Percentiles rank a stretch among this genome's conserved stretches.
Evolutionary conservation across 495 filamentous ascomycete genomes (phyloP).

Genomic region (Xylaria curta): DNA sequence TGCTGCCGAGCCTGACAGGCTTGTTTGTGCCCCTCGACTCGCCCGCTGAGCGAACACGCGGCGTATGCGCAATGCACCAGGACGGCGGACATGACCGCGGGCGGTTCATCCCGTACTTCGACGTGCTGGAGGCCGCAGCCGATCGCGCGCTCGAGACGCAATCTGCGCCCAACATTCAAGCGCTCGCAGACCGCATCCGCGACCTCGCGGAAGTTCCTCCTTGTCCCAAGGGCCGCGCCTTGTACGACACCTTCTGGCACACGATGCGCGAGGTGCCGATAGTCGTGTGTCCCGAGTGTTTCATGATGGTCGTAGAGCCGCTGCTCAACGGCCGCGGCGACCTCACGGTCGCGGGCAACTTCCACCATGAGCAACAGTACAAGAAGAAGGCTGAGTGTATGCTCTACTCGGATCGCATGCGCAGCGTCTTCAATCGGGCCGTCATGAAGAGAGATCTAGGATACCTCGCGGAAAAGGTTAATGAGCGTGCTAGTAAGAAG

Average conservation of each 20-base stretch:
- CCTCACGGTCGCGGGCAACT: slow-evolving; percentile 61
- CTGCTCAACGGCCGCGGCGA: slow-evolving; percentile 48
- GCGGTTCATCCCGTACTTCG: slow-evolving; percentile 52
- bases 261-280: slow-evolving; percentile 49
- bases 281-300: slow-evolving; percentile 62
- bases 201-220: slow-evolving; percentile 43
- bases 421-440: slow-evolving; percentile 65
- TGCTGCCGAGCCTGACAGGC: slow-evolving; percentile 52
- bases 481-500: slow-evolving; percentile 50
- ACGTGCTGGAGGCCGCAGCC: slow-evolving; percentile 48
- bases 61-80: slow-evolving; percentile 52
- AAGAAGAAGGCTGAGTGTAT: slow-evolving; percentile 67
- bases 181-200: slow-evolving; percentile 45
- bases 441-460: slow-evolving; percentile 63
- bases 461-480: slow-evolving; percentile 57
- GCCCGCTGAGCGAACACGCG: slow-evolving; percentile 41
- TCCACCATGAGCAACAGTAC: slow-evolving; percentile 57
- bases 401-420: slow-evolving; percentile 78
- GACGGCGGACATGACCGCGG: slow-evolving; percentile 31
- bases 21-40: slow-evolving; percentile 46
- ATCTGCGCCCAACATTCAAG: slow-evolving; percentile 42
- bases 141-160: slow-evolving; percentile 44
- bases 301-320: slow-evolving; percentile 71
- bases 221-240: slow-evolving; percentile 41
- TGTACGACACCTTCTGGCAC: slow-evolving; percentile 34